Conservation (phyloP, 2,329 filamentous ascomycete genomes). For the Lasiodiplodia hormozganensis region DNA sequence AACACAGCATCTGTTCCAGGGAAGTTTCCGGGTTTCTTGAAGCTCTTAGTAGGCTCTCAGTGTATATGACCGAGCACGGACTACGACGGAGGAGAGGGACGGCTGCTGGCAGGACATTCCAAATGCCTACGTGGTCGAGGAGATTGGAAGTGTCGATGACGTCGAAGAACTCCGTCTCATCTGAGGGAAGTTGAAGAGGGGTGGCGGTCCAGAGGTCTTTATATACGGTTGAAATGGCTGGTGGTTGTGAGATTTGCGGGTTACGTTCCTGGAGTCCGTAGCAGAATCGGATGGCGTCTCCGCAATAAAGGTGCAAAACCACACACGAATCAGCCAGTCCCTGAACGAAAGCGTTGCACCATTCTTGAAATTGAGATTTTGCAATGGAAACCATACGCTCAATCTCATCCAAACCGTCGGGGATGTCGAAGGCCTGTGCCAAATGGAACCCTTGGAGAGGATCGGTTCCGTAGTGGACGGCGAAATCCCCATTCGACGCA, state of each 20-base stretch:
- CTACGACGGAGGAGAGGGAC: constrained; percentile 55
- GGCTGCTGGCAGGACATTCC: constrained; percentile 57
- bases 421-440: constrained; percentile 40
- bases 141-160: constrained; percentile 63
- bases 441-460: constrained; percentile 65
- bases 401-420: constrained; percentile 12
- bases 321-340: constrained; percentile 37
- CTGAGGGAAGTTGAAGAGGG: constrained; percentile 45
- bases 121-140: constrained; percentile 50
- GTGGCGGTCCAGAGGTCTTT: constrained; percentile 53
- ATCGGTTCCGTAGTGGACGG: constrained; percentile 58
- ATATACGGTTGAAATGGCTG: constrained; percentile 53
- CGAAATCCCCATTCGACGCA: constrained; percentile 40
- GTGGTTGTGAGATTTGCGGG: constrained; percentile 37
- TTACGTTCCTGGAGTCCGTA: constrained; percentile 57
- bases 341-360: constrained; percentile 52
- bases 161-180: constrained; percentile 54
- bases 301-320: constrained; percentile 54
- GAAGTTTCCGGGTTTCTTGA: constrained; percentile 38
- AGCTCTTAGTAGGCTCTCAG: constrained; percentile 51
- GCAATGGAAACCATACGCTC: constrained; percentile 43
- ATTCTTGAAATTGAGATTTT: constrained; percentile 55
- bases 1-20: constrained; percentile 53
- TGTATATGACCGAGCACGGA: constrained; percentile 58
- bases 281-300: constrained; percentile 60